These are phyloP conservation scores for Lipomyces yamanashiensis DNA, from an alignment of 805 yeast species.

Conservation along the genomic window DNA sequence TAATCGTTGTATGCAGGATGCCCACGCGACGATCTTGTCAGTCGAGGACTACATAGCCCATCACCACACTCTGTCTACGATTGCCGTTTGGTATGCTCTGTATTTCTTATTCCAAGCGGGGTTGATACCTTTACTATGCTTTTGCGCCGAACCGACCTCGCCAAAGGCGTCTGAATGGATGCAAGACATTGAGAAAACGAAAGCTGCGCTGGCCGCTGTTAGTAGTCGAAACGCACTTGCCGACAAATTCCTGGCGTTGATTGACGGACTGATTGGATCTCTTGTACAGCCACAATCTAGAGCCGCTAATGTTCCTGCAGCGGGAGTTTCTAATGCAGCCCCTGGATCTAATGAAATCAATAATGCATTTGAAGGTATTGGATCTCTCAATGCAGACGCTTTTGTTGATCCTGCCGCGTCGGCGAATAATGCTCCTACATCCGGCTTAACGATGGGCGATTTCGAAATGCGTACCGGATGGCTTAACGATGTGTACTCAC, in stretches of 20 bases:
- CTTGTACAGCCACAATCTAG: conserved; percentile 8
- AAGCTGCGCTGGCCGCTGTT: conserved; percentile 47
- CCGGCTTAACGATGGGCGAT: conserved; percentile 22
- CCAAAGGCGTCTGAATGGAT: conserved; percentile 53
- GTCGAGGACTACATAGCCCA: conserved; percentile 45
- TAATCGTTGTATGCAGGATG: conserved; percentile 55
- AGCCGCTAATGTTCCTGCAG: not conserved
- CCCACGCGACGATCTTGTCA: conserved; percentile 58
- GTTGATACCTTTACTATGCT: conserved; percentile 59
- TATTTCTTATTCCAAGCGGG: conserved; percentile 68
- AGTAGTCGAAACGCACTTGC: conserved; percentile 54
- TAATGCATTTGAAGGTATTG: not conserved
- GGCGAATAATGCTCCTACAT: not conserved
- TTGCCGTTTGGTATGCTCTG: conserved; percentile 66
- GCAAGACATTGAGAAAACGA: conserved; percentile 51
- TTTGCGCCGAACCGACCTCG: conserved; percentile 57
- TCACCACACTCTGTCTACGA: conserved; percentile 48
- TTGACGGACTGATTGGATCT: conserved; percentile 49
- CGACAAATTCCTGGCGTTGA: conserved; percentile 52
- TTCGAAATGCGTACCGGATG: conserved; percentile 35
- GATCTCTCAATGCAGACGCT: not conserved
- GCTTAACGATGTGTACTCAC: conserved; percentile 35
- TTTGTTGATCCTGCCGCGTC: not conserved
- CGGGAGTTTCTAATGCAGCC: not conserved
- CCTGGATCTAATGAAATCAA: not conserved